Base-by-base conservation (phyloP, 306 rosid species). In the Quercus glauca region DNA sequence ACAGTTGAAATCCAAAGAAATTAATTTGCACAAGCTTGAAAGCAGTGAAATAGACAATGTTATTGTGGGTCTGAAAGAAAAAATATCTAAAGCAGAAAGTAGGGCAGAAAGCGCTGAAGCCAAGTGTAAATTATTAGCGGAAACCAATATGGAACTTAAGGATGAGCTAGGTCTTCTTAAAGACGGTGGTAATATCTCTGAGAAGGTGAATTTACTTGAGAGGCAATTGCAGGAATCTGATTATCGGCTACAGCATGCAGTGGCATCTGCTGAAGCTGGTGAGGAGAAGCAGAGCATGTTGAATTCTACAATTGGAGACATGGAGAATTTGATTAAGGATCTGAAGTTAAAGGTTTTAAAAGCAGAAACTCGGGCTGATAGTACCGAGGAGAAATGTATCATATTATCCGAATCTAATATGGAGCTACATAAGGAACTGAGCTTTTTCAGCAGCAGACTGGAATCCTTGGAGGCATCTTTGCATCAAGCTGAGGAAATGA, bases 181-280 rank as follows among this genome's bases (percentile, higher is more conserved):
- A 82, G 84, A 76, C 23, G 26, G 81, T 75, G 83, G 58, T 23
- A 80, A 45, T 57, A 76, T 78, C 59, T 75, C 85, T 28, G 87
- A 84, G 77, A 82, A 35, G 73, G 87, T 79, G 70, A 90, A 84
- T 61, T 87, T 70, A 11, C 93, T 91, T 72, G 88, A 85, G 88
- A 88, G 76, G 83, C 82, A 82, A 85, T 82, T 95, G 45, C 82
- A 72, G 83, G 93, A 91, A 82, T 82, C 88, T 17, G 86, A 90
- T 75, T 74, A 82, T 12, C 87, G 1, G 77, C 86, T 89, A 76
- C 97, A 87, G 87, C 84, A 87, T 81, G 99, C 96, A 14, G 78
- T 80, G 73, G 97, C 98, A 49, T 85, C 96, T 84, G 91, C 90
- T 74, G 96, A 90, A 87, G 99, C 99, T 80, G 83, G 89, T 84